These are phyloP conservation scores for Nidularia sp. DNA, from an alignment of 768 basidiomycete genomes.

Conservation along the genomic window DNA sequence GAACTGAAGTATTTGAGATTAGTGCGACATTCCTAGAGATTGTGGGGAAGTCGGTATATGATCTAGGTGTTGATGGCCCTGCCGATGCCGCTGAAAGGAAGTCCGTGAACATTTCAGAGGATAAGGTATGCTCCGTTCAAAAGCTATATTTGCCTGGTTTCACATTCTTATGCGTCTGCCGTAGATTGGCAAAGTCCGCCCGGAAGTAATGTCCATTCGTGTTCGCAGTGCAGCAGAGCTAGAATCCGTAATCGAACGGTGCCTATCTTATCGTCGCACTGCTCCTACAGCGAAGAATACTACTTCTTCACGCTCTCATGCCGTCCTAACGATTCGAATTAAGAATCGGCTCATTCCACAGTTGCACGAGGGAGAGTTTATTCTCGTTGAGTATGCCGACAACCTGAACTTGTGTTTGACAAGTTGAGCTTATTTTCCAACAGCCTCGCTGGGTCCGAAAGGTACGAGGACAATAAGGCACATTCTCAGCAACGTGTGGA, in stretches of 20 bases:
- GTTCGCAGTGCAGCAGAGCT: background rate
- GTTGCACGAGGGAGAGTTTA: background rate
- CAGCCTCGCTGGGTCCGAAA: background rate
- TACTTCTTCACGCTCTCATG: background rate
- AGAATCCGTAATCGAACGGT: background rate
- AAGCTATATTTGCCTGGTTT: too few relatives aligned
- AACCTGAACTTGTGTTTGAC: background rate
- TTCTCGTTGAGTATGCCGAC: background rate
- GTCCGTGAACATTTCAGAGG: background rate
- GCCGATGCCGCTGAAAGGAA: background rate
- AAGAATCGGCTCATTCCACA: background rate
- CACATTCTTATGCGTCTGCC: too few relatives aligned
- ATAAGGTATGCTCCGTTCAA: background rate
- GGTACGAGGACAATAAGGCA: background rate
- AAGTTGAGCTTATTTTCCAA: background rate
- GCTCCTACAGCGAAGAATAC: background rate
- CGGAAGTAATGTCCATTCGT: background rate
- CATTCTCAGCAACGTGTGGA: background rate
- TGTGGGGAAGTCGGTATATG: background rate
- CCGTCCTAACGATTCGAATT: background rate
- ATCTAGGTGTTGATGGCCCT: background rate
- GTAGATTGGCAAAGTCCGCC: background rate
- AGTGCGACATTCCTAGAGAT: background rate
- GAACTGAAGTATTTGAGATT: background rate
- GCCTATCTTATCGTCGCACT: background rate